phyloP scores from a whole-genome alignment of 768 basidiomycete species.

The Termitomyces sp. region DNA sequence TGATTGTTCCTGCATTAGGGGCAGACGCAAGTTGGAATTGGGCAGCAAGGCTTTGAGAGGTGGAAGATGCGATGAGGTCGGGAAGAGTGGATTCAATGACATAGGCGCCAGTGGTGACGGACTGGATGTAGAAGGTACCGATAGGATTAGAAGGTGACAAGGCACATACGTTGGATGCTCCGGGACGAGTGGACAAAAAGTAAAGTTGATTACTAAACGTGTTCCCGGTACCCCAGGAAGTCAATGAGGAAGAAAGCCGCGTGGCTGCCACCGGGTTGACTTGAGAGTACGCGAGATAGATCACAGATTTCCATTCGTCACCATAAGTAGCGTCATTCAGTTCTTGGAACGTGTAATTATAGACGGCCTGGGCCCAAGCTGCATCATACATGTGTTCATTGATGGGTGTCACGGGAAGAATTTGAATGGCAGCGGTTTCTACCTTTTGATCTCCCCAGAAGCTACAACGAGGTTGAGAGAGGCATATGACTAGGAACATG shows the following conservation, averaged over 20 bases:
- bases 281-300: conserved; percentile 27
- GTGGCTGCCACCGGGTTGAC: conserved; percentile 21
- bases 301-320: conserved; percentile 30
- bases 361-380: conserved; percentile 22
- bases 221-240: conserved; percentile 27
- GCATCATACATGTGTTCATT: conserved; percentile 29
- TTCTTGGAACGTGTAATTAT: conserved; percentile 22
- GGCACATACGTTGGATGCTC: conserved; percentile 23
- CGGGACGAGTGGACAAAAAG: conserved; percentile 26
- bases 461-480: conserved; percentile 2
- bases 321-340: conserved; percentile 19
- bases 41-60: conserved; percentile 15
- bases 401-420: conserved; percentile 29
- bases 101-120: conserved; percentile 16
- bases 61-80: conserved; percentile 19
- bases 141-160: conserved; percentile 20
- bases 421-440: conserved; percentile 29
- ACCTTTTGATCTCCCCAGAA: conserved; percentile 28
- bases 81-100: conserved; percentile 17
- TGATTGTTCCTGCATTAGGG: conserved; percentile 25
- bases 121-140: conserved; percentile 25
- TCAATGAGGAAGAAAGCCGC: conserved; percentile 22
- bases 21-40: conserved; percentile 22
- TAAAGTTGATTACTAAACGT: conserved; percentile 26
- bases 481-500: neutral